These are phyloP conservation scores for Nannizzia gypsea DNA, from an alignment of 2,329 filamentous ascomycete species.

Conservation along the genomic window DNA sequence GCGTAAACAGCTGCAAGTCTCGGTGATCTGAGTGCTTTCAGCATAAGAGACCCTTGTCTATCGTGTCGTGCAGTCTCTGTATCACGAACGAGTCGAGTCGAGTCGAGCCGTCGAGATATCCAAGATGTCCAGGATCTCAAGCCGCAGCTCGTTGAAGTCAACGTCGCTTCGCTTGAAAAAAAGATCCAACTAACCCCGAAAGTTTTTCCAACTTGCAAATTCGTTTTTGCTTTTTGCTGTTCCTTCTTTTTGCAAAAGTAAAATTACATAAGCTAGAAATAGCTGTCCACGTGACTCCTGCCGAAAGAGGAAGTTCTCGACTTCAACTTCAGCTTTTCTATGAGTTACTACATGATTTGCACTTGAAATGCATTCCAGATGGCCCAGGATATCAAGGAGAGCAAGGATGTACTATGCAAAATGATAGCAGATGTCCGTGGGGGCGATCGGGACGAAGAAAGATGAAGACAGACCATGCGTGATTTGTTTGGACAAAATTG, in stretches of 20 bases:
- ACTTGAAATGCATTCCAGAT: conserved; percentile 16
- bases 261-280: not conserved
- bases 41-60: not conserved
- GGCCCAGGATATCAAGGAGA: conserved; percentile 32
- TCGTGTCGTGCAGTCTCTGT: not conserved
- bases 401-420: conserved; percentile 34
- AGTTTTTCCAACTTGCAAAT: not conserved
- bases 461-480: conserved; percentile 53
- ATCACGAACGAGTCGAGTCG: not conserved
- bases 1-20: not conserved
- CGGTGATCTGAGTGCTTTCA: not conserved
- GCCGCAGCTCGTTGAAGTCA: not conserved
- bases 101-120: no score
- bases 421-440: conserved; percentile 36
- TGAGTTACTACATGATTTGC: not conserved
- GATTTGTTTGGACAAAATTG: conserved; percentile 70
- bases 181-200: not conserved
- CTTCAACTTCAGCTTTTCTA: not conserved
- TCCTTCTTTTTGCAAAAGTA: not conserved
- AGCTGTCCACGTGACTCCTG: not conserved
- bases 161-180: not conserved
- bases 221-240: not conserved
- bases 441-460: conserved; percentile 19
- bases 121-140: not conserved
- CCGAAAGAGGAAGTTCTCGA: not conserved